Percentiles rank a stretch among this genome's conserved stretches.
Evolutionary conservation across 192 early-diverging fungal species (phyloP).

Genomic region (Coemansia sp.): DNA sequence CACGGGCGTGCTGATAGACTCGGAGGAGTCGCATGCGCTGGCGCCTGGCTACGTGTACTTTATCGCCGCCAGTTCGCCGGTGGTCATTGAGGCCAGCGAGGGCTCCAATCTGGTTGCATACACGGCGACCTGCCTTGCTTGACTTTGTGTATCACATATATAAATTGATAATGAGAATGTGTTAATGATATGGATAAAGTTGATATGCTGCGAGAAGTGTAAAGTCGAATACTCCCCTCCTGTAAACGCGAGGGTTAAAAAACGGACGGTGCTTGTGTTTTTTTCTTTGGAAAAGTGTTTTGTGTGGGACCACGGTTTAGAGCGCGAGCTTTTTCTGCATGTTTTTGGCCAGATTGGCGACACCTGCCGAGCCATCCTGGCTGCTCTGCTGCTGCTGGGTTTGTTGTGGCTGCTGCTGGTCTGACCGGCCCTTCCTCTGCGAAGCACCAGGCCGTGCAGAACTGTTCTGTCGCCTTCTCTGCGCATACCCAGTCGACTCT

Average conservation of each 20-base stretch:
- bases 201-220: background rate
- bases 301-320: background rate
- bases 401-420: constrained; percentile 10
- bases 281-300: too few species aligned
- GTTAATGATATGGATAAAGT: background rate
- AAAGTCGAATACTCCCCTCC: too few species aligned
- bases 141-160: background rate
- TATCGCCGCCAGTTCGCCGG: constrained; percentile 59
- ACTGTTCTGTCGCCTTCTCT: background rate
- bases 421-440: background rate
- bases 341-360: constrained; percentile 17
- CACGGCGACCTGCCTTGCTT: constrained; percentile 14
- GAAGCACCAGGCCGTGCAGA: background rate
- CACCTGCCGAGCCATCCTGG: background rate
- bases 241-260: too few species aligned
- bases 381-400: background rate
- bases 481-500: background rate
- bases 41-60: constrained; percentile 77
- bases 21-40: constrained; percentile 34
- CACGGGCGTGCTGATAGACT: constrained; percentile 51
- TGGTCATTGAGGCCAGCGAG: constrained; percentile 40
- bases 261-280: too few species aligned
- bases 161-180: background rate
- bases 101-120: constrained; percentile 22
- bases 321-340: constrained; percentile 37